phyloP scores from a whole-genome alignment of 2,329 filamentous ascomycete genomes.

The Fusarium sp. region DNA sequence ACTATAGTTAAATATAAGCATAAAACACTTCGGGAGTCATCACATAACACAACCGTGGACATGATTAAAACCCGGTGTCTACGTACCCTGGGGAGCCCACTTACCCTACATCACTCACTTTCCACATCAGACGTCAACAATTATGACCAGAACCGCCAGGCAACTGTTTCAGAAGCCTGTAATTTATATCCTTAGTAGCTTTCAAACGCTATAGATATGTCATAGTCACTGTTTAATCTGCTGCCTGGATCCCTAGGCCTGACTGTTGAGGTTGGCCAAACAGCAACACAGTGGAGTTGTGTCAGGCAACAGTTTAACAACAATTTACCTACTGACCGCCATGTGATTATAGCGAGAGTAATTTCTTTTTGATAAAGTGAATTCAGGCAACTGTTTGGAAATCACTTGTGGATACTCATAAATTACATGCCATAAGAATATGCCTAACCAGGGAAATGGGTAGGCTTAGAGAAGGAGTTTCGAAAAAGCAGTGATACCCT shows the following conservation, averaged over 20 bases:
- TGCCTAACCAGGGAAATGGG: too few species aligned
- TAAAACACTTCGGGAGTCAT: neutral
- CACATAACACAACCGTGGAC: neutral
- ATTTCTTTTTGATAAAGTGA: neutral
- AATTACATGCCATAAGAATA: too few species aligned
- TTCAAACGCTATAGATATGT: neutral
- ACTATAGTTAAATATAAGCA: too few species aligned
- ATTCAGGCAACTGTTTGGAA: neutral
- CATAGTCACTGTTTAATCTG: neutral
- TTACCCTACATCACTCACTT: neutral
- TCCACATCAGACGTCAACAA: neutral
- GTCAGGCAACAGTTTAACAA: slow-evolving; percentile 5
- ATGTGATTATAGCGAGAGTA: neutral
- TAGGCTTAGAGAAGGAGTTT: too few species aligned
- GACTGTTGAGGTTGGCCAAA: neutral
- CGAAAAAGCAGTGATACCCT: too few species aligned
- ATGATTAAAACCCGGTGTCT: too few species aligned
- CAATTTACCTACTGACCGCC: neutral
- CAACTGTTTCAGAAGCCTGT: slow-evolving; percentile 3
- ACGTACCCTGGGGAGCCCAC: neutral
- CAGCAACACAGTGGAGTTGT: neutral
- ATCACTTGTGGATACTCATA: too few species aligned
- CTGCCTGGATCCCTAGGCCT: slow-evolving; percentile 14
- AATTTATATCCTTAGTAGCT: rapidly evolving
- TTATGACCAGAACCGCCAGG: neutral